phyloP scores from a whole-genome alignment of 805 yeast species.

The Torulaspora maleeae region DNA sequence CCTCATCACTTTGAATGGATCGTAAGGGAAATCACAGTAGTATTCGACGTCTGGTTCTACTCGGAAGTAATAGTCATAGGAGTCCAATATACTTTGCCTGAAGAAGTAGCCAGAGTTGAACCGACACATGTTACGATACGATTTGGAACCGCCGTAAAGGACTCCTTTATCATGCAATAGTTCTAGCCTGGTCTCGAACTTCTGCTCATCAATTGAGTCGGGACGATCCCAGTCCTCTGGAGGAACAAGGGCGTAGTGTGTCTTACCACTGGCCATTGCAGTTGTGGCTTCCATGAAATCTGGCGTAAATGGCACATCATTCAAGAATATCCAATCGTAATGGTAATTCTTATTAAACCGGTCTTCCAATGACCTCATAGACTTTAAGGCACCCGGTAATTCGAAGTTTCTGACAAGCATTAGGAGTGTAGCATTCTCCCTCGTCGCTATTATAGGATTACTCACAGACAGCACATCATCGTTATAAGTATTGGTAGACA shows the following conservation, averaged over 20 bases:
- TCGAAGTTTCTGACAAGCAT: constrained; percentile 87
- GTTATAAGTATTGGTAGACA: constrained; percentile 29
- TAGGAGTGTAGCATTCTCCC: constrained; percentile 69
- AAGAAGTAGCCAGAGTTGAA: constrained; percentile 90
- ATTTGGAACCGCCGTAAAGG: constrained; percentile 58
- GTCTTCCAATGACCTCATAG: constrained; percentile 77
- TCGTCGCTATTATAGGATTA: constrained; percentile 1
- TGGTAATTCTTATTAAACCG: constrained; percentile 61
- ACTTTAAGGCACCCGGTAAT: constrained; percentile 60
- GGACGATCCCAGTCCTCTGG: constrained; percentile 77
- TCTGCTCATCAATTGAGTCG: constrained; percentile 55
- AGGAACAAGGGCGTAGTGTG: constrained; percentile 65
- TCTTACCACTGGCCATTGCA: constrained; percentile 56
- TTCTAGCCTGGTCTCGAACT: constrained; percentile 44
- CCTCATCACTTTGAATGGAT: constrained; percentile 78
- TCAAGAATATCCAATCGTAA: constrained; percentile 76
- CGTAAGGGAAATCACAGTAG: constrained; percentile 79
- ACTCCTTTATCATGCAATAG: constrained; percentile 45
- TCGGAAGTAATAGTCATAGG: constrained; percentile 89
- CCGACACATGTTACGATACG: constrained; percentile 91
- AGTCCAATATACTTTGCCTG: constrained; percentile 62
- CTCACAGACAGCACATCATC: constrained; percentile 11
- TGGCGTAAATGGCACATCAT: constrained; percentile 63
- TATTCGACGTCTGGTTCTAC: constrained; percentile 91
- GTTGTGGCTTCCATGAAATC: constrained; percentile 59